These are phyloP conservation scores for Tillandsia fasciculata DNA, from an alignment of 176 grass and related monocot species.

Conservation along the genomic window DNA sequence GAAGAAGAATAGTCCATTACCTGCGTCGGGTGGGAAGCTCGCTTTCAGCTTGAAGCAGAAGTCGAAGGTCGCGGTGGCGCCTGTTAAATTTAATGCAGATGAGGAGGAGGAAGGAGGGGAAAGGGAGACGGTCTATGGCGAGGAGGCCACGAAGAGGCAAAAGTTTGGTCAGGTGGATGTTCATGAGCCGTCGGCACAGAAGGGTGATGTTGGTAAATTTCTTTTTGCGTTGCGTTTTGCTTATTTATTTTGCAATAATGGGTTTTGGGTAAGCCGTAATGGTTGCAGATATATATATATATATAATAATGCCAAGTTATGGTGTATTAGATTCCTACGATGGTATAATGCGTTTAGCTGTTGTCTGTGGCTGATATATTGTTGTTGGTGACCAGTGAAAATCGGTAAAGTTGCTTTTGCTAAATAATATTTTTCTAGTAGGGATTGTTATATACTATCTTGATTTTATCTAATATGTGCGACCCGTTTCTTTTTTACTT, in stretches of 20 bases:
- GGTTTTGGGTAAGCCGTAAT: background rate
- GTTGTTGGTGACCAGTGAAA: too few relatives aligned
- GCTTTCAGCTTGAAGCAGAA: slow-evolving; percentile 92
- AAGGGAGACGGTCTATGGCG: slow-evolving; percentile 9
- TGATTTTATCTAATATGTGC: too few relatives aligned
- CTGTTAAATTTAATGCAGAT: slow-evolving; percentile 47
- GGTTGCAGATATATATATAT: background rate
- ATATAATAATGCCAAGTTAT: too few relatives aligned
- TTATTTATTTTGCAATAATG: background rate
- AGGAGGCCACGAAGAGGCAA: slow-evolving; percentile 40
- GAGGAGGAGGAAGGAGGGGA: slow-evolving; percentile 42
- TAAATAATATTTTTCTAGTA: too few relatives aligned
- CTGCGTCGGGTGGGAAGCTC: slow-evolving; percentile 44
- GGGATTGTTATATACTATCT: too few relatives aligned
- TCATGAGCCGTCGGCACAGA: slow-evolving; percentile 6
- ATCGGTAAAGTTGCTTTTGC: background rate
- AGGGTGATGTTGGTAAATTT: slow-evolving; percentile 76
- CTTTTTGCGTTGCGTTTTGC: slow-evolving; percentile 25
- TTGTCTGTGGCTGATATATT: too few relatives aligned
- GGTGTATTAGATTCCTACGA: too few relatives aligned
- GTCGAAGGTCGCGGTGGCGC: slow-evolving; percentile 41
- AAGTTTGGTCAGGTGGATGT: slow-evolving; percentile 30
- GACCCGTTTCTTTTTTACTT: too few relatives aligned
- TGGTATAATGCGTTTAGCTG: too few relatives aligned
- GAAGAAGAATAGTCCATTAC: slow-evolving; percentile 29